Evolutionary conservation across 805 yeast species (phyloP).

Genomic region (Candida hispaniensis): DNA sequence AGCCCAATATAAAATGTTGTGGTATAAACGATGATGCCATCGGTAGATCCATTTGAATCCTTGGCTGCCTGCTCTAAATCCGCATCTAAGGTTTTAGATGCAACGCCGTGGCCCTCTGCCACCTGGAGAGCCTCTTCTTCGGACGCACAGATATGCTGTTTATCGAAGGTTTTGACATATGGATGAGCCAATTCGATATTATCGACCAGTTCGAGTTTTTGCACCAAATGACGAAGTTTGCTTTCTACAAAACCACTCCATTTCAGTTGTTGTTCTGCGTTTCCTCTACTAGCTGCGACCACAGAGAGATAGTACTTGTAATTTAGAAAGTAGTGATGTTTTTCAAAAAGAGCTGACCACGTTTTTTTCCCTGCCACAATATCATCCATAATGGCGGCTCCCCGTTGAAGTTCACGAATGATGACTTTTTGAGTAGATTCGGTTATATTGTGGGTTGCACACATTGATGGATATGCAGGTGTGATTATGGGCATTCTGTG

Average conservation of each 20-base stretch:
- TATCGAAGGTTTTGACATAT: constrained; percentile 63
- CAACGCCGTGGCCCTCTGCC: constrained; percentile 52
- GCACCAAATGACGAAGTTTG: constrained; percentile 68
- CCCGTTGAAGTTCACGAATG: constrained; percentile 67
- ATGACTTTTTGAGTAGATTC: constrained; percentile 79
- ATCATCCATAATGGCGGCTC: constrained; percentile 56
- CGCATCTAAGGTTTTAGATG: constrained; percentile 12
- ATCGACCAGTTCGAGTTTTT: constrained; percentile 64
- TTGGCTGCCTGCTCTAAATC: constrained; percentile 23
- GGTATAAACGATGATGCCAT: constrained; percentile 38
- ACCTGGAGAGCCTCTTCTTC: constrained; percentile 49
- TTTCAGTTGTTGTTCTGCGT: constrained; percentile 71
- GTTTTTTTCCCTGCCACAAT: constrained; percentile 49
- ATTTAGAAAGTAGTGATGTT: constrained; percentile 70
- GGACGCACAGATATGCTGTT: constrained; percentile 37
- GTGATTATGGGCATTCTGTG: constrained; percentile 98
- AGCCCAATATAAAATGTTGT: constrained; percentile 78
- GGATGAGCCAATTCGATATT: constrained; percentile 86
- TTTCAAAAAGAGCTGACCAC: constrained; percentile 69
- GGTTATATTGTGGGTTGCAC: constrained; percentile 94
- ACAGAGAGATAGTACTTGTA: constrained; percentile 83
- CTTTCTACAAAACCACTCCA: constrained; percentile 95
- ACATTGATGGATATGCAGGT: constrained; percentile 98
- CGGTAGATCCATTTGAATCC: constrained; percentile 17
- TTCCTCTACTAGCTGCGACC: constrained; percentile 62